phyloP scores from a whole-genome alignment of 345 rosid species.

The Passiflora organensis region DNA sequence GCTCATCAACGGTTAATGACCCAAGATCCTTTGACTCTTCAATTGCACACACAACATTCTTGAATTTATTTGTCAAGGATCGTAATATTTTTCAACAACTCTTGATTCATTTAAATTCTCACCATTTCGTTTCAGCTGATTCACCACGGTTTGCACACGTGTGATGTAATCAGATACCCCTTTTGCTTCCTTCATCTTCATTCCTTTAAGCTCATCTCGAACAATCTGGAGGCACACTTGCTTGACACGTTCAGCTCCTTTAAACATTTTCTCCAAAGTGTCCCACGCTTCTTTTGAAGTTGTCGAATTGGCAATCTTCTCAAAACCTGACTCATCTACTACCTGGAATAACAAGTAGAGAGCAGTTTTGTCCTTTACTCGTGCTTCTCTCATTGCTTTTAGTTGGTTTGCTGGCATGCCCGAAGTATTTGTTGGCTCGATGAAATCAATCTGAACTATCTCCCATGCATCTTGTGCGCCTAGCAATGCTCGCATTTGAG shows the following conservation, averaged over 20 bases:
- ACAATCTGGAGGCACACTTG: constrained; percentile 9
- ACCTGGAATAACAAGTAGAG: constrained; percentile 2
- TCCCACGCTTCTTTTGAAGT: constrained; percentile 3
- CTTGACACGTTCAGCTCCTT: constrained; percentile 8
- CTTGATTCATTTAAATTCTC: background rate
- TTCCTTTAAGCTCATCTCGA: background rate
- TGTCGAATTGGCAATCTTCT: constrained; percentile 1
- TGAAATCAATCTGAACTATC: background rate
- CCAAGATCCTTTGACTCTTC: constrained; percentile 9
- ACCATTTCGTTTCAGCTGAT: constrained; percentile 9
- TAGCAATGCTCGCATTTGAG: background rate
- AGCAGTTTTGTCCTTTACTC: constrained; percentile 1
- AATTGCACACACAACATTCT: constrained; percentile 13
- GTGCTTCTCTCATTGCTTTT: background rate
- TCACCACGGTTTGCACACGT: background rate
- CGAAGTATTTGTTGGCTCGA: background rate
- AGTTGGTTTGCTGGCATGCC: background rate
- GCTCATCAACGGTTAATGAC: background rate
- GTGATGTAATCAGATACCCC: constrained; percentile 8
- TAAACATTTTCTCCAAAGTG: background rate
- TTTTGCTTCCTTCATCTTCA: constrained; percentile 8
- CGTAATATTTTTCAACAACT: constrained; percentile 3
- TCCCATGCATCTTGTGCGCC: background rate
- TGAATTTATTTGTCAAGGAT: constrained; percentile 7
- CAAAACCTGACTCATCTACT: constrained; percentile 2